phyloP scores from a whole-genome alignment of 257 asterid genomes.

The Salvia miltiorrhiza region DNA sequence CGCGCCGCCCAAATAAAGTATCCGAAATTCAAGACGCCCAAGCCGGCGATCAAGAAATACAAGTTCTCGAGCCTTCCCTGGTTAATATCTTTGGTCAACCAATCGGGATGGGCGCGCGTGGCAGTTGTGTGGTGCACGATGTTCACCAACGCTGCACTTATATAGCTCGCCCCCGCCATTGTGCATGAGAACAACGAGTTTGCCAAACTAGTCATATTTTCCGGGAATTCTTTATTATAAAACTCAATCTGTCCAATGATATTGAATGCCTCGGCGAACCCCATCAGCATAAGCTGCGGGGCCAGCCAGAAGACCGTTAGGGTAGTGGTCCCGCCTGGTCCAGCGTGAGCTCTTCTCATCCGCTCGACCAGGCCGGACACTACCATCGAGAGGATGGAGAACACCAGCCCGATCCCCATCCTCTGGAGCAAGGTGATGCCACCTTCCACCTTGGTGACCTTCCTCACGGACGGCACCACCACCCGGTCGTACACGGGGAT shows the following conservation, averaged over 20 bases:
- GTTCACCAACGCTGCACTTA: constrained; percentile 58
- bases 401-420: constrained; percentile 69
- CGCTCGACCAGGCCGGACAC: constrained; percentile 65
- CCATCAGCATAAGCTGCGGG: constrained; percentile 86
- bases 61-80: constrained; percentile 57
- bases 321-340: constrained; percentile 45
- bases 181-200: constrained; percentile 75
- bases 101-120: constrained; percentile 50
- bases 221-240: constrained; percentile 82
- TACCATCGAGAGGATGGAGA: constrained; percentile 69
- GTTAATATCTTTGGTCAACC: constrained; percentile 72
- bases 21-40: constrained; percentile 59
- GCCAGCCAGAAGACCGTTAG: constrained; percentile 74
- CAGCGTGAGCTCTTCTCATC: constrained; percentile 36
- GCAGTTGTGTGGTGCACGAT: constrained; percentile 61
- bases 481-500: constrained; percentile 69
- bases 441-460: constrained; percentile 49
- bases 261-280: constrained; percentile 82
- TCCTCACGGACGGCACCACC: constrained; percentile 50
- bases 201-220: constrained; percentile 76
- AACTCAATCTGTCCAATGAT: constrained; percentile 83
- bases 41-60: constrained; percentile 57
- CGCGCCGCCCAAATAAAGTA: constrained; percentile 59
- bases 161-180: constrained; percentile 56
- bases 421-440: constrained; percentile 80